Conservation (phyloP, 2,329 filamentous ascomycete genomes). For the Sarocladiaceae sp. region DNA sequence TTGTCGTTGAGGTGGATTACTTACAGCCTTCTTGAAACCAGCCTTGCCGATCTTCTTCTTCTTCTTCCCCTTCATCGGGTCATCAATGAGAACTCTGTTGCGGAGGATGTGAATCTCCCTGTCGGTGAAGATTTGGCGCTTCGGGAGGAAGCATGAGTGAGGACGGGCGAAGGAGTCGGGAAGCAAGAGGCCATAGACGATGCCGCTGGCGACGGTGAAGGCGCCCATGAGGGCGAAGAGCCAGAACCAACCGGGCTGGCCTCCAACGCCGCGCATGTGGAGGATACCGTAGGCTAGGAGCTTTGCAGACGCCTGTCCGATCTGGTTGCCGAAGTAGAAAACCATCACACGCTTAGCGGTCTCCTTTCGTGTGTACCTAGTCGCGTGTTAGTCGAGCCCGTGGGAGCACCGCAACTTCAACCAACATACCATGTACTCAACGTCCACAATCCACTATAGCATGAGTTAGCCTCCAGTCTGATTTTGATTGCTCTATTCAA, state of each 20-base stretch:
- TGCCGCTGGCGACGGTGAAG: conserved; percentile 43
- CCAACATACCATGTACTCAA: conserved; percentile 46
- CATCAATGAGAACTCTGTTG: conserved; percentile 35
- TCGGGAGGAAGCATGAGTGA: conserved; percentile 34
- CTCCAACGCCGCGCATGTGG: conserved; percentile 42
- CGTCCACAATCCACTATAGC: conserved; percentile 33
- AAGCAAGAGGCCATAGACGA: conserved; percentile 37
- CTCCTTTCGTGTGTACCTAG: conserved; percentile 43
- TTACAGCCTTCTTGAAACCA: conserved; percentile 40
- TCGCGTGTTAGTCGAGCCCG: neutral
- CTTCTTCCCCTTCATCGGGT: conserved; percentile 42
- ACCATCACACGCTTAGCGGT: conserved; percentile 48
- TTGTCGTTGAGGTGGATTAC: conserved; percentile 11
- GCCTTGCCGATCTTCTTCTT: conserved; percentile 39
- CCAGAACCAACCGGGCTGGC: conserved; percentile 53
- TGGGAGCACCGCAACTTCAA: too few species aligned
- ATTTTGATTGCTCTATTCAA: neutral
- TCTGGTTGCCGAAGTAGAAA: conserved; percentile 53
- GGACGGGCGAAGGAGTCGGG: conserved; percentile 42
- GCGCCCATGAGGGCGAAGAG: conserved; percentile 48
- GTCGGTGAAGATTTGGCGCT: conserved; percentile 29
- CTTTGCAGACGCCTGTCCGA: conserved; percentile 34
- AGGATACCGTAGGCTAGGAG: conserved; percentile 43
- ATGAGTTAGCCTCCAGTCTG: neutral
- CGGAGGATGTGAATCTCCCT: conserved; percentile 37